Base-by-base conservation (phyloP, 441 rosid genomes). In the Codiaeum variegatum region DNA sequence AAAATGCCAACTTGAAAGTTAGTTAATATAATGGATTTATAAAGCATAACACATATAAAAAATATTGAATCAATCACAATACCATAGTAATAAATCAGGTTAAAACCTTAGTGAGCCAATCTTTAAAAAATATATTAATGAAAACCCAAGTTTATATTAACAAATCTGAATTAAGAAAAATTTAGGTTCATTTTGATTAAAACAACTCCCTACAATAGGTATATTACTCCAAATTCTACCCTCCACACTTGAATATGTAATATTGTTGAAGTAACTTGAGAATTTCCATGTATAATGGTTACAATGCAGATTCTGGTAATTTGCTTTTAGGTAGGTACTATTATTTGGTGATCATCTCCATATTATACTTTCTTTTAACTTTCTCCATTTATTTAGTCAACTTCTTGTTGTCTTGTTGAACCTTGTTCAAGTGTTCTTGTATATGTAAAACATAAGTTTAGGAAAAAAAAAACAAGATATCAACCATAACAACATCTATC, bases 311-410 rank as follows among this genome's bases (percentile, higher is more conserved):
- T 77, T 90, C 96, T 13, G 98, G 97, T 72, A 95, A 73, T 65
- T 80, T 93, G 85, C 96, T 93, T 73, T 89, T 90, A 58, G 89
- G 92, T 6, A 95, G 81, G 76, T 85, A 90, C 76, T 88, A 94
- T 73, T 93, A 93, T 86, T 93, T 88, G 73, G 97, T 87, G 77
- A 78, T 81, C 87, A 90, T 81, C 85, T 94, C 97, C 87, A 93
- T 85, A 89, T 90, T 95, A 85, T 91, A 97, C 75, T 90, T 95
- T 69, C 90, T 90, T 75, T 90, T 91, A 24, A 84, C 56, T 86
- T 95, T 95, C 82, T 95, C 99, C 70, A 86, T 70, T 77, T 91
- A 93, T 82, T 91, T 93, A 95, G 81, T 90, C 19, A 91, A 77
- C 86, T 86, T 91, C 62, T 90, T 93, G 70, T 93, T 95, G 74